Percentiles rank a stretch among this genome's conserved stretches.
phyloP scores from a whole-genome alignment of 768 basidiomycete genomes.

The Mycena olivaceomarginata region DNA sequence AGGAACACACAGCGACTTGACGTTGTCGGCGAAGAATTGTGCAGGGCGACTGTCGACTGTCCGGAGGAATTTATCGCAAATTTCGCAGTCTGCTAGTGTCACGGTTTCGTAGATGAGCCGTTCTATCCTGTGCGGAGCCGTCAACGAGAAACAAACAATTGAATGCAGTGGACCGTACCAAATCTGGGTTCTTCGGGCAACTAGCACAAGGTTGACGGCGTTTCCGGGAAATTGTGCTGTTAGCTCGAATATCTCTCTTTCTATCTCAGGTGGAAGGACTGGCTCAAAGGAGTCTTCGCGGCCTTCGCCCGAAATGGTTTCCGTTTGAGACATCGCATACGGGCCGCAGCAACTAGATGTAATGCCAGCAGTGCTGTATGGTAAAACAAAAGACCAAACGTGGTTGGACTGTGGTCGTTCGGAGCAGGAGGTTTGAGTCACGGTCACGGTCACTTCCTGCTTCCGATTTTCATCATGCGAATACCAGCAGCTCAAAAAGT shows the following conservation, averaged over 20 bases:
- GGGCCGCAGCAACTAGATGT: neutral
- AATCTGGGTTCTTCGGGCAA: conserved; percentile 48
- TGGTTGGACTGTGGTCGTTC: neutral
- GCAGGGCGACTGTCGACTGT: conserved; percentile 43
- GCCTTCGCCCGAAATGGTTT: conserved; percentile 15
- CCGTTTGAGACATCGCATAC: conserved; percentile 30
- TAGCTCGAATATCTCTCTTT: conserved; percentile 51
- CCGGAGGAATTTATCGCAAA: conserved; percentile 46
- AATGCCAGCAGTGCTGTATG: too few species aligned
- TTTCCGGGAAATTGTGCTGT: conserved; percentile 46
- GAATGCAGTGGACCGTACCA: conserved; percentile 42
- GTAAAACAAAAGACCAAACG: too few species aligned
- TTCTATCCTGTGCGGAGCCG: conserved; percentile 46
- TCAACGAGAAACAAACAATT: neutral
- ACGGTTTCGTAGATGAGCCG: conserved; percentile 49
- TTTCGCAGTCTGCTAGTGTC: conserved; percentile 40
- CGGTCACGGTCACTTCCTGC: conserved; percentile 28
- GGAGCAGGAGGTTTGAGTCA: neutral
- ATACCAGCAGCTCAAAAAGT: neutral
- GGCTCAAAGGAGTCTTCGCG: conserved; percentile 1
- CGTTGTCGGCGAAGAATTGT: conserved; percentile 47
- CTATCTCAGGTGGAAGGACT: conserved; percentile 48
- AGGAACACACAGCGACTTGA: conserved; percentile 53
- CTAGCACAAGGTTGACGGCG: conserved; percentile 43
- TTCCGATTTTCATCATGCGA: conserved; percentile 23